Evolutionary conservation across 257 asterid species (phyloP).

Genomic region (Solanum ahanhuiri): DNA sequence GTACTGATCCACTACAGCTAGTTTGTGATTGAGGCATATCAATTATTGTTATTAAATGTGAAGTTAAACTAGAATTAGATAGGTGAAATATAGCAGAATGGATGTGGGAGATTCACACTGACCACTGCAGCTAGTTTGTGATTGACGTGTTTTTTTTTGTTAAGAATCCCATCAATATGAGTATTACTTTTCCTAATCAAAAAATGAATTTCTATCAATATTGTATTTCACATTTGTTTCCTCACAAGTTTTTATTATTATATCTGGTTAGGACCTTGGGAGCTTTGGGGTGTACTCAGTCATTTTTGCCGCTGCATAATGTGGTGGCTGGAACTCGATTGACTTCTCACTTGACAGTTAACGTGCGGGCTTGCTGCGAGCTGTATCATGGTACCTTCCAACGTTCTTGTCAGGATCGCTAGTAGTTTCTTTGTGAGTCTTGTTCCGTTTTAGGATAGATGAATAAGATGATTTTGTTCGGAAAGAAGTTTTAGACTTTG

Average conservation of each 20-base stretch:
- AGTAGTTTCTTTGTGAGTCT: conserved; percentile 73
- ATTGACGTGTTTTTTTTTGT: background rate
- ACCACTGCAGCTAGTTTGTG: background rate
- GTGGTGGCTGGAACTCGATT: conserved; percentile 33
- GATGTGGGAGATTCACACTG: background rate
- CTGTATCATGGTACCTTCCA: conserved; percentile 92
- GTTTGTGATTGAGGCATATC: background rate
- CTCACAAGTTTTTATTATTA: background rate
- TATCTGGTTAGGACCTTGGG: conserved; percentile 53
- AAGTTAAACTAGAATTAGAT: no score
- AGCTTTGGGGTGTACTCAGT: conserved; percentile 59
- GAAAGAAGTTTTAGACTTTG: background rate
- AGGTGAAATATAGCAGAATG: background rate
- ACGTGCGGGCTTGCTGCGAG: conserved; percentile 84
- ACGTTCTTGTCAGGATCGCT: conserved; percentile 99
- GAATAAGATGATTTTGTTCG: background rate
- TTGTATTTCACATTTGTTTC: background rate
- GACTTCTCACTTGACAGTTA: conserved; percentile 62
- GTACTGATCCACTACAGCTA: background rate
- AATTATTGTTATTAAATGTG: no score
- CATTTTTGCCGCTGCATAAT: conserved; percentile 55
- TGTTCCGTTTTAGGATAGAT: conserved; percentile 21
- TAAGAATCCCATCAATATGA: background rate
- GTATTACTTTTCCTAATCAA: background rate
- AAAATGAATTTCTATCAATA: background rate